Evolutionary conservation across 108 stramenopile genomes (phyloP), one percentile per base, ranked within the genome.

Genomic region (Pseudonitzschia pungens): DNA sequence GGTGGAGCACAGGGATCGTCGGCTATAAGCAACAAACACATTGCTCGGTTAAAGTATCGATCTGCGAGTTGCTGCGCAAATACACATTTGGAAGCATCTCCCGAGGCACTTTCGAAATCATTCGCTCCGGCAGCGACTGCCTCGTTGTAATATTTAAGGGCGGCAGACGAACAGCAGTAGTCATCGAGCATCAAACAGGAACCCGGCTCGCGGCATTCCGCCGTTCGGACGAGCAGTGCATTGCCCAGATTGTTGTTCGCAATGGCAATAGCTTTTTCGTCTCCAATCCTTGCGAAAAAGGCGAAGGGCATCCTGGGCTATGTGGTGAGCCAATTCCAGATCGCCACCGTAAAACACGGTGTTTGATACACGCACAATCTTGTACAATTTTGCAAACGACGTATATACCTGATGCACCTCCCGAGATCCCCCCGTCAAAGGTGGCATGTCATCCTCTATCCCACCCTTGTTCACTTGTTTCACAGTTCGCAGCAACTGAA

Each of bases 171-270:
- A 18, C 14, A 48, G 54, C 26, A 2, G n/a, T 55, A 66, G 28
- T 51, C 71, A 2, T 54, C 63, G 6, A 50, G 15, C 16, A 18
- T 41, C 16, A 71, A 15, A 21, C 71, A 60, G 28, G 31, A 22
- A 4, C 52, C 66, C 32, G 26, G 65, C n/a, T 65, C 65, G 42
- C 65, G 43, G 66, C 60, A 36, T 40, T 70, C 41, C 8, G 58
- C 51, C 51, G 50, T 73, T 72, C 76, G 44, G 6, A 83, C 80
- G 18, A 87, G 72, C 27, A 81, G 40, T 5, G 80, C 82, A 60
- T 85, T 89, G 9, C 82, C 89, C 48, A 87, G 56, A 72, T 89
- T 89, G 68, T 89, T 89, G 50, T 70, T 68, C 2, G 84, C 82
- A 57, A 89, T 77, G 6, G 73, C 86, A 36, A 87, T 83, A 2